phyloP scores from a whole-genome alignment of 2,329 filamentous ascomycete species.

The Apiospora aurea region DNA sequence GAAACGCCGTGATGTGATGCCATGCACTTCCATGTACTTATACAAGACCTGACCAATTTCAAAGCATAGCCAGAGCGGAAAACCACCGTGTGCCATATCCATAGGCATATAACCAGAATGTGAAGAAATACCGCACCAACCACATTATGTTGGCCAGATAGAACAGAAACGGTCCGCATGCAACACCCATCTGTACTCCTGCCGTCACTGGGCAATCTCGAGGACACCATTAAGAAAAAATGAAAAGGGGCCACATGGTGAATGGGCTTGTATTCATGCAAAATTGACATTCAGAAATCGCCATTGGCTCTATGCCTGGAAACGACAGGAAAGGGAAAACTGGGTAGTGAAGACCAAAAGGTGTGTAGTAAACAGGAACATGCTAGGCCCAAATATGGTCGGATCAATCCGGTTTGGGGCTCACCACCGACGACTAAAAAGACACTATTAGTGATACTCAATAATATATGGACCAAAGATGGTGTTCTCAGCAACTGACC shows the following conservation, averaged over 20 bases:
- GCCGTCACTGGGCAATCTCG: background rate
- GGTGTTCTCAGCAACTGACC: constrained; percentile 17
- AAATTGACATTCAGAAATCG: background rate
- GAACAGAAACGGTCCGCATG: background rate
- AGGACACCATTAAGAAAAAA: background rate
- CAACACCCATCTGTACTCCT: background rate
- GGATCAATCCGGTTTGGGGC: background rate
- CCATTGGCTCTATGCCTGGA: background rate
- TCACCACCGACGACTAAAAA: constrained; percentile 21
- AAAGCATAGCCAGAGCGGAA: background rate
- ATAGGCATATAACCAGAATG: background rate
- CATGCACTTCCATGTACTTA: background rate
- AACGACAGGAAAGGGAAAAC: background rate
- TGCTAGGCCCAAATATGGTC: background rate
- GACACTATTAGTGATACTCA: background rate
- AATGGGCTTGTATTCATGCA: background rate
- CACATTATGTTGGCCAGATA: background rate
- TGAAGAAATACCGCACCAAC: background rate
- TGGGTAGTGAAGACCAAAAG: background rate
- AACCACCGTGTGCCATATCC: background rate
- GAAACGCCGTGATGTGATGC: constrained; percentile 8
- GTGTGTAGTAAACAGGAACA: background rate
- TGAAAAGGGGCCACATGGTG: background rate
- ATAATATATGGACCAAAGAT: background rate
- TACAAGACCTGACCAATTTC: background rate